Base-by-base conservation (phyloP, 2,329 filamentous ascomycete genomes). In the Cytospora schulzeri region DNA sequence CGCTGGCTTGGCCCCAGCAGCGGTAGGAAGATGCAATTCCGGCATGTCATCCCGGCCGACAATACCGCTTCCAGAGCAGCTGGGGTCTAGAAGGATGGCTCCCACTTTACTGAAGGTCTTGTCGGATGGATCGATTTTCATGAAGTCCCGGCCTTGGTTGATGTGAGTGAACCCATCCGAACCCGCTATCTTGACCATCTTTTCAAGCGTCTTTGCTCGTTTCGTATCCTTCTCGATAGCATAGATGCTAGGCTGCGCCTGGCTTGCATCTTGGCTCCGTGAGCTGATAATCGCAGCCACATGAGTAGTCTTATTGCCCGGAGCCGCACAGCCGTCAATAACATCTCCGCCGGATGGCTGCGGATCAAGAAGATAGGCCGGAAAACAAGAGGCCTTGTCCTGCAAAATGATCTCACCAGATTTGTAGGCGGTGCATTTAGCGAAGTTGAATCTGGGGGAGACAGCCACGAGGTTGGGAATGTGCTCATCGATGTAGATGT, bases 301-400 rank as follows among this genome's bases (percentile, higher is more conserved):
- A 75, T 98, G 95, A 9, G 94, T 98, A 1, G 95, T 98, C 78
- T 99, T 99, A 76, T 99, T 99, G 7, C 95, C 95, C 1, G 95
- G 95, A 0, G 95, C 95, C 0, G 95, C 92, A 74, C 94, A 98
- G 0, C 91, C 91, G 76, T 99, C 95, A n/a, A 98, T 86, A 11
- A 96, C 81, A 71, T 95, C 88, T 28, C 92, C 92, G 68, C 89
- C 85, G 64, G 85, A 80, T 11, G 86, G 79, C 0, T 78, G 79
- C 0, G 90, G 87, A 59, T 96, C 83, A 0, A 99, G 80, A 3
- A 99, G 81, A 73, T 95, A 95, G 0, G 94, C 95, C 0, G 95
- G 95, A 72, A 99, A 97, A 73, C 95, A 99, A 0, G 93, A 97
- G 0, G 95, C 94, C 76, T 97, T 98, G 73, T 98, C 95, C 75